Evolutionary conservation across 2,329 filamentous ascomycete species (phyloP).

Genomic region (Epicoccum nigrum): DNA sequence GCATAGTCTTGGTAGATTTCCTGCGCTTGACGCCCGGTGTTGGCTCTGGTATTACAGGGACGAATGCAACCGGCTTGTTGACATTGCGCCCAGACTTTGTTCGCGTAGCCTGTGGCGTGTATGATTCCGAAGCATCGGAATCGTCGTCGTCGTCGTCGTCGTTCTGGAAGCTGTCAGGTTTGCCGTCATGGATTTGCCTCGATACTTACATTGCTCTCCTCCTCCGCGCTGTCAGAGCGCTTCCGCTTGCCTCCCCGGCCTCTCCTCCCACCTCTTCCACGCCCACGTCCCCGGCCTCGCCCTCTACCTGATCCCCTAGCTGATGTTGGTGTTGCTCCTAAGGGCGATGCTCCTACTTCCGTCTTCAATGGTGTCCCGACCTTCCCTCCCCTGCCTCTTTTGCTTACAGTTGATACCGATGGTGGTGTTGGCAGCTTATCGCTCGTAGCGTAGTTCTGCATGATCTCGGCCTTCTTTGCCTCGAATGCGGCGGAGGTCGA

Average conservation of each 20-base stretch:
- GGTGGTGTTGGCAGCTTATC: conserved; percentile 50
- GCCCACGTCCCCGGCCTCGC: conserved; percentile 43
- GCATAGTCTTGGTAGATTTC: conserved; percentile 59
- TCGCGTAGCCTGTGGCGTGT: conserved; percentile 65
- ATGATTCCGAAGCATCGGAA: conserved; percentile 51
- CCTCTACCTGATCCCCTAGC: conserved; percentile 47
- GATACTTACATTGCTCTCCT: conserved; percentile 43
- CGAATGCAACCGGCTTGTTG: conserved; percentile 68
- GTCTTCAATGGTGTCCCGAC: conserved; percentile 43
- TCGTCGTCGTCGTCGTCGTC: conserved; percentile 34
- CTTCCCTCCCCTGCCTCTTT: conserved; percentile 44
- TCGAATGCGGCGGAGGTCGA: conserved; percentile 52
- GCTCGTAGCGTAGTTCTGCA: conserved; percentile 54
- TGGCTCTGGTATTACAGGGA: conserved; percentile 61
- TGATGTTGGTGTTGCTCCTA: conserved; percentile 32
- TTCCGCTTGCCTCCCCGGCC: conserved; percentile 49
- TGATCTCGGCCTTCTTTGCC: conserved; percentile 54
- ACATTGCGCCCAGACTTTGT: conserved; percentile 79
- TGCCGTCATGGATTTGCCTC: neutral
- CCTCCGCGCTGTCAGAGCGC: conserved; percentile 44
- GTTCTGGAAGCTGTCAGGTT: conserved; percentile 34
- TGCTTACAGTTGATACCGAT: conserved; percentile 36
- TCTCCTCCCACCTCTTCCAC: conserved; percentile 46
- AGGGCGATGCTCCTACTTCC: conserved; percentile 32
- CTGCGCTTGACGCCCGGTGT: conserved; percentile 60